These are phyloP conservation scores for Escovopsis weberi DNA, from an alignment of 2,329 filamentous ascomycete genomes.

Conservation along the genomic window DNA sequence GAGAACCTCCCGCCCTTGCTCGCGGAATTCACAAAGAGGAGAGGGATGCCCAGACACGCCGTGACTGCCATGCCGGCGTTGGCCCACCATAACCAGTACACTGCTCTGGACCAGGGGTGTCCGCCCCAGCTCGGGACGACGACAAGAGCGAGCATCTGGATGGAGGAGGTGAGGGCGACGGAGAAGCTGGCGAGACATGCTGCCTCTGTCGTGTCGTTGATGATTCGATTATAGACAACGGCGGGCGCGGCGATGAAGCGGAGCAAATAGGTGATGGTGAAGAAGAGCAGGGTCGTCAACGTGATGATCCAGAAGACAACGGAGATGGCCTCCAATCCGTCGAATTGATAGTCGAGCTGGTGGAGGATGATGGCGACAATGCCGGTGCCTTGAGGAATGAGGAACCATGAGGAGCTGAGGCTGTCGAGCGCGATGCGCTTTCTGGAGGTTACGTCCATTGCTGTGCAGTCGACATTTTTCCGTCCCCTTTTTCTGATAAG, in stretches of 20 bases:
- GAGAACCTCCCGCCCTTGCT: slow-evolving; percentile 15
- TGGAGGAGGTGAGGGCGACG: slow-evolving; percentile 17
- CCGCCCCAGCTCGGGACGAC: slow-evolving; percentile 7
- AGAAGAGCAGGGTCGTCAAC: slow-evolving; percentile 17
- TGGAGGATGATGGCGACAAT: slow-evolving; percentile 21
- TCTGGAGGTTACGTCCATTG: neutral
- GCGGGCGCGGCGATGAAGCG: slow-evolving; percentile 17
- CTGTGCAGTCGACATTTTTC: too few species aligned
- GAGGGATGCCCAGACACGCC: slow-evolving; percentile 19
- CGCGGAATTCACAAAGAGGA: slow-evolving; percentile 21
- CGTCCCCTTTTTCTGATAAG: too few species aligned
- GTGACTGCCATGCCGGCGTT: slow-evolving; percentile 17
- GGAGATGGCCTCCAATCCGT: slow-evolving; percentile 19
- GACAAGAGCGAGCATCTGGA: slow-evolving; percentile 12
- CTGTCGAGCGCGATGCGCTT: neutral
- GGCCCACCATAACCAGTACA: slow-evolving; percentile 24
- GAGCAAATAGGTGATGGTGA: slow-evolving; percentile 17
- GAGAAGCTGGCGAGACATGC: slow-evolving; percentile 23
- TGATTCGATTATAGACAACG: slow-evolving; percentile 16
- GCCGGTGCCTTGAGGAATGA: slow-evolving; percentile 23
- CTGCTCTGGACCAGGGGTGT: slow-evolving; percentile 12
- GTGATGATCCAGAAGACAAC: slow-evolving; percentile 16
- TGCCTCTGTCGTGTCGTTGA: slow-evolving; percentile 18
- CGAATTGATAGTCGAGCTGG: slow-evolving; percentile 25
- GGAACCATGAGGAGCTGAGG: slow-evolving; percentile 12